Conservation (phyloP, 805 yeast species). For the Ogataea naganishii region DNA sequence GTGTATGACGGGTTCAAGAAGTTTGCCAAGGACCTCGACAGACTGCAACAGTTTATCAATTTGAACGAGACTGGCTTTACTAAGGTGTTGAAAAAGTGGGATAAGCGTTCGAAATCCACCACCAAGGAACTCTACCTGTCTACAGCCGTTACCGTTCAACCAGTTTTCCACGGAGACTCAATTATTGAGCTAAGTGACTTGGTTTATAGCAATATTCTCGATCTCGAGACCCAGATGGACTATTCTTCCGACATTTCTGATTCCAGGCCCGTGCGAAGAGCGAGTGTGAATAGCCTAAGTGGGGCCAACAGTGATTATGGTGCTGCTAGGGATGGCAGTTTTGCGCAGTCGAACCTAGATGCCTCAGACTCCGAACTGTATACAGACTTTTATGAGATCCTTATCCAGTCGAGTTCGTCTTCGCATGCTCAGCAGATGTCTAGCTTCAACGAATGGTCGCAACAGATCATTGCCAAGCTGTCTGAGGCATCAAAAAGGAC, state of each 20-base stretch:
- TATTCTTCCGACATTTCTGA: too few relatives aligned
- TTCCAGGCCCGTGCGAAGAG: too few relatives aligned
- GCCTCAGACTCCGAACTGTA: constrained; percentile 48
- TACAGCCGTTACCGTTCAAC: constrained; percentile 93
- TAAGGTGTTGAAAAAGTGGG: constrained; percentile 96
- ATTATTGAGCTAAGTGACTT: constrained; percentile 78
- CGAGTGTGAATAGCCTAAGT: too few relatives aligned
- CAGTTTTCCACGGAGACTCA: constrained; percentile 87
- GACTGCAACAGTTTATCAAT: constrained; percentile 89
- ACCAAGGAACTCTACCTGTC: constrained; percentile 87
- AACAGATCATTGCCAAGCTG: constrained; percentile 36
- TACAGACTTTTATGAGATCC: constrained; percentile 46
- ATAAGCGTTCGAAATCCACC: constrained; percentile 88
- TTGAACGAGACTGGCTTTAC: constrained; percentile 93
- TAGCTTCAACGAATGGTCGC: constrained; percentile 27
- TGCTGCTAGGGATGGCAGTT: too few relatives aligned
- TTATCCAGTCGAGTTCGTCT: constrained; percentile 27
- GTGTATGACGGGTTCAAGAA: constrained; percentile 84
- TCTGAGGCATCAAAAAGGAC: constrained; percentile 29
- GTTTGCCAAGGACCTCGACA: constrained; percentile 78
- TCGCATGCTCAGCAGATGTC: constrained; percentile 23
- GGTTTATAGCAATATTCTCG: constrained; percentile 57
- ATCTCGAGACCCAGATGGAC: constrained; percentile 66
- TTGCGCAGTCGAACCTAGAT: too few relatives aligned
- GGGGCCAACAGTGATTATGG: too few relatives aligned